These are phyloP conservation scores for Calendula officinalis DNA, from an alignment of 129 eudicot genomes.

Conservation along the genomic window DNA sequence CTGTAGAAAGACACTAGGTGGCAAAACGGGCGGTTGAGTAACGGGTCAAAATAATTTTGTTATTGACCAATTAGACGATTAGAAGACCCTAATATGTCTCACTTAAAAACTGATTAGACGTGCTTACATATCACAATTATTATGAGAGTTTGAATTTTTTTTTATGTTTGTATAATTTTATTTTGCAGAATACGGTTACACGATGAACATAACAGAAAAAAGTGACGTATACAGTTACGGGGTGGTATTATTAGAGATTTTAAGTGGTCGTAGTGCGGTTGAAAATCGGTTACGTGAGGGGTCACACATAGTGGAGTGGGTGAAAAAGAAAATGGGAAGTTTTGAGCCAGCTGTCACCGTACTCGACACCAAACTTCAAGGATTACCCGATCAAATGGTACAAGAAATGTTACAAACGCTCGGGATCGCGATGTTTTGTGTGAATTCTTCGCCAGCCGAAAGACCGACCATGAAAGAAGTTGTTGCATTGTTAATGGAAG, in stretches of 20 bases:
- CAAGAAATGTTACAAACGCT: constrained; percentile 96
- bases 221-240: constrained; percentile 91
- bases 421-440: constrained; percentile 93
- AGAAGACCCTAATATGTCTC: no score
- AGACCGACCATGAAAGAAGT: constrained; percentile 96
- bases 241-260: constrained; percentile 80
- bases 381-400: constrained; percentile 77
- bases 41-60: no score
- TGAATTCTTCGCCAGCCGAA: constrained; percentile 77
- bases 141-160: background rate
- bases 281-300: constrained; percentile 77
- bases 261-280: constrained; percentile 86
- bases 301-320: constrained; percentile 90
- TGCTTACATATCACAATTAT: background rate
- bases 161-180: background rate
- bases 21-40: no score
- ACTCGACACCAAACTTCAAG: constrained; percentile 69
- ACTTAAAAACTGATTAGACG: no score
- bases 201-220: constrained; percentile 91
- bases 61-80: no score
- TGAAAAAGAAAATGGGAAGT: constrained; percentile 95
- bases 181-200: constrained; percentile 88
- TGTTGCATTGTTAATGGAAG: constrained; percentile 89
- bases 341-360: constrained; percentile 75
- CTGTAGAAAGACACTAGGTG: no score